phyloP scores from a whole-genome alignment of 306 rosid species.

The Crotalaria pallida region DNA sequence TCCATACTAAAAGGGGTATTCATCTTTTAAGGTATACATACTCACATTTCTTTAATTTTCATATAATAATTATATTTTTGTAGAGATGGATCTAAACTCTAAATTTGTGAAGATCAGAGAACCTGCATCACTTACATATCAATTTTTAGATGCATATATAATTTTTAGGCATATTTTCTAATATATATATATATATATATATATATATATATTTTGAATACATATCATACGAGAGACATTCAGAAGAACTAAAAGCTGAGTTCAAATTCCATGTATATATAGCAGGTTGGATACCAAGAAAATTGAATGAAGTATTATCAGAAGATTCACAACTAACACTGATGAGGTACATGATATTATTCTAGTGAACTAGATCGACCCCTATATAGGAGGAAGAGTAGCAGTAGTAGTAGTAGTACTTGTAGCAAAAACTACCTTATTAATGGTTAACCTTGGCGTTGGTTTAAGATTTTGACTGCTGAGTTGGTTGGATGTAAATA shows the following conservation, averaged over 20 bases:
- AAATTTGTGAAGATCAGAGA: not conserved
- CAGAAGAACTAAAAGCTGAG: not conserved
- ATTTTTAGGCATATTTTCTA: not conserved
- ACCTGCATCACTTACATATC: not conserved
- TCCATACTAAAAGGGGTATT: constrained; percentile 13
- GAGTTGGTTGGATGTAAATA: not conserved
- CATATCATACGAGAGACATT: no score
- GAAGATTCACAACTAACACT: not conserved
- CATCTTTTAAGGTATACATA: constrained; percentile 15
- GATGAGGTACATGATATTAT: constrained; percentile 18
- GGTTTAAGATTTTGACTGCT: constrained; percentile 4
- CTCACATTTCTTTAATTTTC: not conserved
- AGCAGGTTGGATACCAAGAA: constrained; percentile 3
- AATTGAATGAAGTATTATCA: constrained; percentile 5
- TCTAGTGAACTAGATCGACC: not conserved
- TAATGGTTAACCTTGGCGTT: constrained; percentile 1
- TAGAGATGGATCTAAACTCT: not conserved
- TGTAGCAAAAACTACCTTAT: not conserved
- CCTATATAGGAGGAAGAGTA: not conserved
- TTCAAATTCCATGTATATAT: constrained; percentile 12
- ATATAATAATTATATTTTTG: not conserved
- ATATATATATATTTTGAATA: no score
- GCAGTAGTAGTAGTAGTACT: not conserved
- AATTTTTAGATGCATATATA: not conserved
- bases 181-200: not conserved